Evolutionary conservation across 2,329 filamentous ascomycete genomes (phyloP).

Genomic region (Fusarium kyushuense): DNA sequence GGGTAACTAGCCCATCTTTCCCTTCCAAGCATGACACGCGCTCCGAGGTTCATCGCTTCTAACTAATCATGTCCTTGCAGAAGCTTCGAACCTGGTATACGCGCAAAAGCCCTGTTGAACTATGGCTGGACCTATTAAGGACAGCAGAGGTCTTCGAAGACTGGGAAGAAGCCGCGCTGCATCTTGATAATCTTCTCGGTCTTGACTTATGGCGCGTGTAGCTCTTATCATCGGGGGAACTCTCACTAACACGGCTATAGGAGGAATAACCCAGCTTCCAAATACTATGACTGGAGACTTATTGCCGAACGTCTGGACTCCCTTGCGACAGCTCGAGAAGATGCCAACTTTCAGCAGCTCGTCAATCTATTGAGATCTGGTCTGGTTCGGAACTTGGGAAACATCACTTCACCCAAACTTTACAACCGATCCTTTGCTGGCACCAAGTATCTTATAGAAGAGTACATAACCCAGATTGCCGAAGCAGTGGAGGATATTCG

Average conservation of each 20-base stretch:
- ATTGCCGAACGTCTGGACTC: constrained; percentile 82
- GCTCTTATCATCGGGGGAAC: constrained; percentile 18
- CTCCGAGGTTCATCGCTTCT: constrained; percentile 13
- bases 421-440: constrained; percentile 89
- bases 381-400: constrained; percentile 86
- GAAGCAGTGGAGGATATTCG: constrained; percentile 83
- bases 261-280: constrained; percentile 84
- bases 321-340: constrained; percentile 75
- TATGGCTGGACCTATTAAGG: constrained; percentile 74
- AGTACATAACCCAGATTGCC: constrained; percentile 89
- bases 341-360: constrained; percentile 78
- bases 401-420: constrained; percentile 83
- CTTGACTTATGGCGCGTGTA: constrained; percentile 78
- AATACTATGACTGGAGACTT: constrained; percentile 87
- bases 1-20: constrained; percentile 62
- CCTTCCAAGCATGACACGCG: constrained; percentile 13
- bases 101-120: constrained; percentile 71
- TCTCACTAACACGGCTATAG: constrained; percentile 56
- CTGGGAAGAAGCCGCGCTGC: constrained; percentile 86
- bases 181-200: constrained; percentile 84
- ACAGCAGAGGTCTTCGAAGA: constrained; percentile 81
- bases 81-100: constrained; percentile 76
- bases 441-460: constrained; percentile 90
- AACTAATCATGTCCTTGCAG: constrained; percentile 58
- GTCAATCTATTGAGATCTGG: constrained; percentile 85